These are phyloP conservation scores for Tetrapyrgos nigripes DNA, from an alignment of 1,284 basidiomycete genomes.

Conservation along the genomic window DNA sequence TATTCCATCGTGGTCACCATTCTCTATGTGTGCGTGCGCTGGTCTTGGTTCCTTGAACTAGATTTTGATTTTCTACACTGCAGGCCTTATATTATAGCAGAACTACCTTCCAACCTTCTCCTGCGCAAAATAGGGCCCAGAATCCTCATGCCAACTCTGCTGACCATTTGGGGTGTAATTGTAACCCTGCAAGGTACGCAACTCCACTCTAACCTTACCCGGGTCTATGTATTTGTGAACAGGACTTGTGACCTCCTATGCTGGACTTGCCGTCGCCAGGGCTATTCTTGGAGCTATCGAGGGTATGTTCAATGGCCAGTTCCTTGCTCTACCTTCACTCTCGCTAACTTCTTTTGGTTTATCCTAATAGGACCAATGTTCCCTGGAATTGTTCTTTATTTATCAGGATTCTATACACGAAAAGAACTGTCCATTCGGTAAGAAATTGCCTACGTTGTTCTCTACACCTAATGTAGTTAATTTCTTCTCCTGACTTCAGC, in stretches of 20 bases:
- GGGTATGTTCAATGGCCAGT: too few relatives aligned
- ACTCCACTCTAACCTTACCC: not conserved
- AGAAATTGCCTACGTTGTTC: conserved; percentile 14
- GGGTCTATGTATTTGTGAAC: not conserved
- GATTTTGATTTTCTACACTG: conserved; percentile 21
- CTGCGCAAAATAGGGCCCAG: conserved; percentile 57
- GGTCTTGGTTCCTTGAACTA: not conserved
- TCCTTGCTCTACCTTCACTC: too few relatives aligned
- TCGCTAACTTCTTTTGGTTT: too few relatives aligned
- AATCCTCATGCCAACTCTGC: conserved; percentile 54
- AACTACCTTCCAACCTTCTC: conserved; percentile 62
- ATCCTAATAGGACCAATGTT: too few relatives aligned
- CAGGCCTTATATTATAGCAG: conserved; percentile 61
- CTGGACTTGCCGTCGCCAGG: conserved; percentile 56
- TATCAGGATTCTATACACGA: conserved; percentile 60
- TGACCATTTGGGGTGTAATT: conserved; percentile 59
- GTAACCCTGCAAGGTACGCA: conserved; percentile 53
- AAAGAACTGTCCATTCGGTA: conserved; percentile 56
- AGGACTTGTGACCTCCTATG: conserved; percentile 58
- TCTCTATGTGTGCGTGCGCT: conserved; percentile 49
- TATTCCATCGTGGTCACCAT: conserved; percentile 56
- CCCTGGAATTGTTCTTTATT: conserved; percentile 62
- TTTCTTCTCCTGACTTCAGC: conserved; percentile 19
- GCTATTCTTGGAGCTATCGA: conserved; percentile 64
- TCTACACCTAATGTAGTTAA: conserved; percentile 5